Conservation (phyloP, 805 yeast species). For the Clavispora santaluciae region DNA sequence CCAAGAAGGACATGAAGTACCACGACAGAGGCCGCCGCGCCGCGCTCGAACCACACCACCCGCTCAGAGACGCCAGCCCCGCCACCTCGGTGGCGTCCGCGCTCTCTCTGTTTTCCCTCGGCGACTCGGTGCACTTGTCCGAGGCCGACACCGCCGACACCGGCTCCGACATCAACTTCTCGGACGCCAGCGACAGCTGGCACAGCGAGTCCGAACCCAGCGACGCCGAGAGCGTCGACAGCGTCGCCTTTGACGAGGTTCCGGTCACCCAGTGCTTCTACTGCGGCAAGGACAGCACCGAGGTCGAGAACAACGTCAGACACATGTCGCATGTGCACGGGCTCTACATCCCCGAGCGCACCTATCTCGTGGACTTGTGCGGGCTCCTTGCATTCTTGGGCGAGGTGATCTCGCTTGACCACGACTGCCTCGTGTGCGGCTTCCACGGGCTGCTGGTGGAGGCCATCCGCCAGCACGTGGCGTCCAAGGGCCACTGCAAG, state of each 20-base stretch:
- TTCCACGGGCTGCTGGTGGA: slow-evolving; percentile 38
- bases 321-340: slow-evolving; percentile 85
- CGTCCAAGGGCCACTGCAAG: slow-evolving; percentile 41
- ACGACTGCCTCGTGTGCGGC: slow-evolving; percentile 43
- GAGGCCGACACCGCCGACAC: slow-evolving; percentile 37
- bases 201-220: slow-evolving; percentile 12
- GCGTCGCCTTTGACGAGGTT: slow-evolving; percentile 24
- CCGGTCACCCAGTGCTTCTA: slow-evolving; percentile 51
- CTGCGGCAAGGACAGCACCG: slow-evolving; percentile 50
- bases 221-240: slow-evolving; percentile 27
- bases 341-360: slow-evolving; percentile 78
- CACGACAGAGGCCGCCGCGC: slow-evolving; percentile 28
- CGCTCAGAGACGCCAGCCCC: slow-evolving; percentile 45
- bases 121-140: slow-evolving; percentile 26
- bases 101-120: slow-evolving; percentile 53
- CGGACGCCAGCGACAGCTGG: slow-evolving; percentile 17
- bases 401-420: slow-evolving; percentile 34
- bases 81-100: slow-evolving; percentile 52
- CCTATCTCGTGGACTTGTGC: slow-evolving; percentile 54
- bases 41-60: slow-evolving; percentile 19
- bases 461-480: slow-evolving; percentile 41
- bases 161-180: slow-evolving; percentile 45
- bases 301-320: slow-evolving; percentile 51
- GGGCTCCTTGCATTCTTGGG: slow-evolving; percentile 37
- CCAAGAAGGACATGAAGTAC: slow-evolving; percentile 37